Conservation (phyloP, 129 eudicot genomes). For the Silybum marianum region DNA sequence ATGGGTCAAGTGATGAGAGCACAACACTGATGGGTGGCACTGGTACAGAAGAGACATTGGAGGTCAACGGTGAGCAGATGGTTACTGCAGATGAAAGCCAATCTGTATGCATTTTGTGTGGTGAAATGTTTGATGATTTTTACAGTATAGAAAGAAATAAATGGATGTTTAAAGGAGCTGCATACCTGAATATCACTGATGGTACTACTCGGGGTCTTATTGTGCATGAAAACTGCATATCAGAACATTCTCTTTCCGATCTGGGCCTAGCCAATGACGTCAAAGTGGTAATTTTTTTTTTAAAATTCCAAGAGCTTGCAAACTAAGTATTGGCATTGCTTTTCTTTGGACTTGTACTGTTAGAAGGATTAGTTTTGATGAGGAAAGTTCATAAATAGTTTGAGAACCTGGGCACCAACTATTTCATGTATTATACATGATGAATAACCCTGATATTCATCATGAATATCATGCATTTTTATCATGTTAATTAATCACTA, state of each 20-base stretch:
- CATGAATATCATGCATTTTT: neutral
- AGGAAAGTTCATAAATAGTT: too few species aligned
- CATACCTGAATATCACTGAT: slow-evolving; percentile 41
- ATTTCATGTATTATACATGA: neutral
- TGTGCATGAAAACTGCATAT: slow-evolving; percentile 66
- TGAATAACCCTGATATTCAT: neutral
- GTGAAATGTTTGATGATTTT: slow-evolving; percentile 81
- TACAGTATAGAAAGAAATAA: slow-evolving; percentile 56
- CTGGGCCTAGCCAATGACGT: slow-evolving; percentile 54
- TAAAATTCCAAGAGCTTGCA: neutral
- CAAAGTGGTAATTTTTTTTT: slow-evolving; percentile 49
- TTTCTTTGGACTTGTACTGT: too few species aligned
- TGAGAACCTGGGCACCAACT: neutral
- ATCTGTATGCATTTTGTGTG: slow-evolving; percentile 77
- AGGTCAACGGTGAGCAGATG: slow-evolving; percentile 50
- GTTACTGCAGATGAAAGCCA: slow-evolving; percentile 93
- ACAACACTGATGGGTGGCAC: slow-evolving; percentile 20
- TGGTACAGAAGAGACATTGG: slow-evolving; percentile 34
- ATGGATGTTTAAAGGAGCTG: slow-evolving; percentile 91
- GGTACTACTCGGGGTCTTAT: slow-evolving; percentile 39
- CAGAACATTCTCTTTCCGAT: slow-evolving; percentile 51
- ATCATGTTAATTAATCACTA: neutral
- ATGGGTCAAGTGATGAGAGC: slow-evolving; percentile 35
- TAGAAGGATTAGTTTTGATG: too few species aligned
- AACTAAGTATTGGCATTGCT: neutral